Percentiles rank a stretch among this genome's conserved stretches.
Conservation (phyloP, 2,329 filamentous ascomycete genomes). For the Didymella keratinophila region DNA sequence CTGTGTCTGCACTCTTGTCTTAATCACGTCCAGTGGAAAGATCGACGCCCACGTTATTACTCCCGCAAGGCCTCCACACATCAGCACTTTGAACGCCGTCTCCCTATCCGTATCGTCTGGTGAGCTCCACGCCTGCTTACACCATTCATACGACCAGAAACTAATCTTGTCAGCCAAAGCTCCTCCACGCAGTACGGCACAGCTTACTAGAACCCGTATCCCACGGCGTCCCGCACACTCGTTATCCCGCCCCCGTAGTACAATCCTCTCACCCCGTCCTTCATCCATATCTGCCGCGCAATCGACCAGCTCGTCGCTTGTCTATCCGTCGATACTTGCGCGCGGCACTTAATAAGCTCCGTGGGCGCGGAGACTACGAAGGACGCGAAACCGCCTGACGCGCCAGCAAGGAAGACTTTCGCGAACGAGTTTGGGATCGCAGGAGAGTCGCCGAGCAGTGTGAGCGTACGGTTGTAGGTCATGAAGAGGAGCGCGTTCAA, state of each 20-base stretch:
- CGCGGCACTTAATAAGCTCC: conserved; percentile 88
- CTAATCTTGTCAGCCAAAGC: conserved; percentile 42
- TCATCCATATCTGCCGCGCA: conserved; percentile 66
- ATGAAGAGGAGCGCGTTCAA: conserved; percentile 91
- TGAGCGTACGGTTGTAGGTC: conserved; percentile 85
- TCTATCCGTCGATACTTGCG: conserved; percentile 67
- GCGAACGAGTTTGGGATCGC: conserved; percentile 57
- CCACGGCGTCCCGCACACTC: conserved; percentile 81
- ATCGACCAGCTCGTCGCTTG: conserved; percentile 66
- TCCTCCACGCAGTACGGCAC: background rate
- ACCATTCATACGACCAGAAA: conserved; percentile 90
- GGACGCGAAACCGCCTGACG: conserved; percentile 80
- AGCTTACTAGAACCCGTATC: conserved; percentile 90
- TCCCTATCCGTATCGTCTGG: conserved; percentile 56
- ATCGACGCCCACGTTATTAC: conserved; percentile 89
- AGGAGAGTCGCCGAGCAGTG: conserved; percentile 58
- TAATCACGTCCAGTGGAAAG: conserved; percentile 91
- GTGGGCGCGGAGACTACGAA: conserved; percentile 89
- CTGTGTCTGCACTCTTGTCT: conserved; percentile 89
- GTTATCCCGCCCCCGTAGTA: conserved; percentile 86
- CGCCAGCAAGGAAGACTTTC: conserved; percentile 81
- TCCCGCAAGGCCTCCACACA: conserved; percentile 88
- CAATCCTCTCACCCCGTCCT: conserved; percentile 71
- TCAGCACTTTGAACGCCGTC: conserved; percentile 69
- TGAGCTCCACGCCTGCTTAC: conserved; percentile 65